Percentiles rank a stretch among this genome's conserved stretches.
phyloP scores from a whole-genome alignment of 495 filamentous ascomycete species.

The Neurospora sp. region DNA sequence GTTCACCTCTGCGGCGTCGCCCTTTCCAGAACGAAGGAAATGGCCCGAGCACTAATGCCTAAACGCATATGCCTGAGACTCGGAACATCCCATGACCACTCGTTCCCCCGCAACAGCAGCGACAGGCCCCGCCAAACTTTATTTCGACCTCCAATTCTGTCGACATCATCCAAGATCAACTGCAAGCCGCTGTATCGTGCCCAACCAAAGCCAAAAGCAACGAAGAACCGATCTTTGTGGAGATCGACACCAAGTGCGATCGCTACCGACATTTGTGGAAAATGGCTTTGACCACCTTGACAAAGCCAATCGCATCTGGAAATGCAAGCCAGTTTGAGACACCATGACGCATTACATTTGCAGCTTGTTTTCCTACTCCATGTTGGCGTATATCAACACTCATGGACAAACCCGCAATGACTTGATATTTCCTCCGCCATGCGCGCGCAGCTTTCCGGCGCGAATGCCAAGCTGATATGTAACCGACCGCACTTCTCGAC shows the following conservation, averaged over 20 bases:
- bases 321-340: background rate
- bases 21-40: background rate
- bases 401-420: background rate
- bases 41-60: background rate
- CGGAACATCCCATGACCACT: background rate
- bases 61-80: background rate
- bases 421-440: background rate
- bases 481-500: background rate
- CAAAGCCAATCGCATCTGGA: background rate
- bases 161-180: background rate
- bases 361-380: background rate
- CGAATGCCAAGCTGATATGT: background rate
- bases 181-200: background rate
- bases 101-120: background rate
- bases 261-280: background rate
- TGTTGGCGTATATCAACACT: background rate
- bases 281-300: background rate
- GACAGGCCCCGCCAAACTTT: background rate
- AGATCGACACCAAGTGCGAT: background rate
- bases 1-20: background rate
- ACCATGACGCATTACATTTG: background rate
- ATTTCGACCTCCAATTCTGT: constrained; percentile 3
- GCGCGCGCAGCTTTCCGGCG: background rate
- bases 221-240: background rate
- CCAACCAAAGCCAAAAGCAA: background rate